Evolutionary conservation across 1,139 yeast genomes (phyloP).

Genomic region (Magnusiomyces ingens): DNA sequence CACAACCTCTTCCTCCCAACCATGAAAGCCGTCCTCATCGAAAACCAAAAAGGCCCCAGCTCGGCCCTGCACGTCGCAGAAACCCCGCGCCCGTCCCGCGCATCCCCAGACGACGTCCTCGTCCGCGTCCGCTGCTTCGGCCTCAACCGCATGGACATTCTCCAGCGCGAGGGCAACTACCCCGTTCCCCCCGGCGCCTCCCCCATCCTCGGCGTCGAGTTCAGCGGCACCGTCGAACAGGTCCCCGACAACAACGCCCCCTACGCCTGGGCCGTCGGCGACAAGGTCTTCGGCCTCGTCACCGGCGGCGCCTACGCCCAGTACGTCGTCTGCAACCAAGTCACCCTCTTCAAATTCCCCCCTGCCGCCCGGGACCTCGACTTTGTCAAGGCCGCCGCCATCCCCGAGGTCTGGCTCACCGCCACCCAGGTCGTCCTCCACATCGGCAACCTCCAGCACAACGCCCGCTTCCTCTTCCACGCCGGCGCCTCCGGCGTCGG

Average conservation of each 20-base stretch:
- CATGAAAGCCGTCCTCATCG: conserved; percentile 28
- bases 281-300: conserved; percentile 33
- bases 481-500: conserved; percentile 36
- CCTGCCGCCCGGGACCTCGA: conserved; percentile 5
- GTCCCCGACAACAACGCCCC: conserved; percentile 1
- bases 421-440: conserved; percentile 31
- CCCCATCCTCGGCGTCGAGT: conserved; percentile 33
- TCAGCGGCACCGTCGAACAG: conserved; percentile 28
- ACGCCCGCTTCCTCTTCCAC: conserved; percentile 30
- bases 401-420: conserved; percentile 36
- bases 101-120: conserved; percentile 24
- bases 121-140: conserved; percentile 32
- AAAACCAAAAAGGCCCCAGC: conserved; percentile 27
- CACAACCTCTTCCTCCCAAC: too few relatives aligned
- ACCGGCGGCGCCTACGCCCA: conserved; percentile 37
- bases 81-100: conserved; percentile 21
- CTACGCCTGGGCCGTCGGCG: conserved; percentile 27
- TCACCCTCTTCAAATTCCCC: conserved; percentile 27
- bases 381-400: conserved; percentile 29
- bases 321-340: conserved; percentile 27
- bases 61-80: conserved; percentile 24
- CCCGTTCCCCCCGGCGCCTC: conserved; percentile 31
- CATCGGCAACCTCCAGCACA: conserved; percentile 27
- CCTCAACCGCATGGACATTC: conserved; percentile 32
- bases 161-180: conserved; percentile 27